Base-by-base conservation (phyloP, 306 rosid species). In the Elaeagnus macrophylla region DNA sequence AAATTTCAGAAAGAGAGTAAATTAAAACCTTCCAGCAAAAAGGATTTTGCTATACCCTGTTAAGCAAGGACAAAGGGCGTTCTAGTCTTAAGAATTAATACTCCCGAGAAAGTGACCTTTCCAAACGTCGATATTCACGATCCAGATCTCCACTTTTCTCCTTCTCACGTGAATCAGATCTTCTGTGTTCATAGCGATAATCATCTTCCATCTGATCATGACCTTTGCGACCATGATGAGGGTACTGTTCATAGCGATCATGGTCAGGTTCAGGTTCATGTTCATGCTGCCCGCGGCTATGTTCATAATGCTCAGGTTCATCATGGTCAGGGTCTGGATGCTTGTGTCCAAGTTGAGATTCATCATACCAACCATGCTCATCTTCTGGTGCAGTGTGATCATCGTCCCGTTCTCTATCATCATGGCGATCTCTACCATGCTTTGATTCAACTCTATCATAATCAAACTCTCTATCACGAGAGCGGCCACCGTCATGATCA, bases 61-160 rank as follows among this genome's bases (percentile, higher is more conserved):
- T 2, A 20, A 20, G 32, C 32, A 20, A 4, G 32, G 32, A 20
- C 3, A 20, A 0, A 4, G 32, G 45, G 11, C 14, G 14, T 46
- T 51, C 40, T 25, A 51, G 53, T 40, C 65, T 67, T 62, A 25
- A 76, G 65, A 81, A 79, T 58, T 76, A 82, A 44, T 79, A 79
- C 59, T 93, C 99, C 58, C 83, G 75, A 15, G 99, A 91, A 53
- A 56, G 79, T 15, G 99, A 87, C 69, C 99, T 82, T 54, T 86
- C 85, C 7, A 81, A 46, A 46, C 73, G 82, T 37, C 62, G 81
- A 59, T 81, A 65, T 43, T 86, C 95, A 17, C 61, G 82, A 59
- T 81, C 88, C 65, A 48, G 14, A 54, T 83, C 97, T 39, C 75
- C 83, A 60, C 62, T 67, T 73, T 53, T 78, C 75, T 82, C 97